Base-by-base conservation (phyloP, 495 filamentous ascomycete species). In the Schizothecium vesticola region DNA sequence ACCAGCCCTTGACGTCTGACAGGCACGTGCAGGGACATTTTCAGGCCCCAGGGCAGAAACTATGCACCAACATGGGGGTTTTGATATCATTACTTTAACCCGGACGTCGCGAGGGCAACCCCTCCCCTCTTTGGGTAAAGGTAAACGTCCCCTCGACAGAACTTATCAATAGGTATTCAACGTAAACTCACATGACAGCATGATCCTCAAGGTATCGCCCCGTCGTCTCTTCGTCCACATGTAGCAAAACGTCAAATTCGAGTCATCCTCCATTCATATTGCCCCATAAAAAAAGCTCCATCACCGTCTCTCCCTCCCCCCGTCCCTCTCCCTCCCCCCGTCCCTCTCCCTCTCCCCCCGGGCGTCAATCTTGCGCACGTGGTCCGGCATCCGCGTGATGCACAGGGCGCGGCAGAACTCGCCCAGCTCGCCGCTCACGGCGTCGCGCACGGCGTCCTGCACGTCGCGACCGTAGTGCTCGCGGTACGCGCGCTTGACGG, bases 401-500 rank as follows among this genome's bases (percentile, higher is more conserved):
- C 84, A 84, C 57, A 87, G 71, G 64, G 80, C 79, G 67, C 80
- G 75, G 68, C 83, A 87, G 68, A 86, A 86, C 26, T 77, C 71
- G 0, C 85, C 85, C 84, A 82, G 84, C 65, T 84, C 78, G 57
- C 82, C 81, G 59, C 74, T 80, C 16, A 83, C 85, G 19, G 79
- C 83, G 28, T 85, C 84, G 31, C 73, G 72, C 13, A 86, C 84
- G 0, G 86, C 87, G 61, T 89, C 85, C 70, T 89, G 85, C 63
- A 96, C 80, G 56, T 90, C 87, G 63, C 85, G 80, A n/a, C 83
- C 83, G 77, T 94, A 96, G 43, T 91, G 84, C 63, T 86, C 86
- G 62, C 87, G 83, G 73, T 90, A 96, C 55, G 90, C 88, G 10
- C 75, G 72, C 81, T 92, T 92, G 26, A 96, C 86, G 55, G 77